Evolutionary conservation across 2,329 filamentous ascomycete species (phyloP).

Genomic region (Ustilaginoidea virens): DNA sequence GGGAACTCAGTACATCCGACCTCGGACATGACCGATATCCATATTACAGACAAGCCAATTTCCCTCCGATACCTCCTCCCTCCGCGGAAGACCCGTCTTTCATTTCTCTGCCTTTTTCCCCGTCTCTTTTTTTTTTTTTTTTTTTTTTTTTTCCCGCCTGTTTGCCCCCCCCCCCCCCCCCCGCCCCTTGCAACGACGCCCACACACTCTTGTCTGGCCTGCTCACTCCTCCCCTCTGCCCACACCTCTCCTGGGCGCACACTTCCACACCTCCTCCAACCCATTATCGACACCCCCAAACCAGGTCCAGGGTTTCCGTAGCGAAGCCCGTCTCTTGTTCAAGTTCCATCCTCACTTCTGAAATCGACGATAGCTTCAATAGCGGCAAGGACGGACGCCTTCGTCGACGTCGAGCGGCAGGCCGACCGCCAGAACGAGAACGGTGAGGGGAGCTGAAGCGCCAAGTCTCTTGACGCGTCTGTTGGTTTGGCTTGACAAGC

Average conservation of each 20-base stretch:
- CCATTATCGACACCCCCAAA: constrained; percentile 26
- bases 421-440: constrained; percentile 1
- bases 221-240: constrained; percentile 13
- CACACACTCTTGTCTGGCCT: constrained; percentile 6
- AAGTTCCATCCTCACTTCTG: constrained; percentile 4
- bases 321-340: constrained; percentile 7
- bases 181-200: constrained; percentile 4
- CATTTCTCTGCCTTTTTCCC: neutral
- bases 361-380: constrained; percentile 4
- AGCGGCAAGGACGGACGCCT: constrained; percentile 2
- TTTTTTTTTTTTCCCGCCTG: constrained; percentile 6
- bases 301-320: constrained; percentile 14
- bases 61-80: neutral
- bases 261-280: constrained; percentile 23
- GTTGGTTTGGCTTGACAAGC: constrained; percentile 1
- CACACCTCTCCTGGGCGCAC: constrained; percentile 19
- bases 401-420: constrained; percentile 3
- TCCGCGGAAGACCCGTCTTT: neutral
- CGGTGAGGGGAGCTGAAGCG: constrained; percentile 3
- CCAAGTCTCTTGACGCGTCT: constrained; percentile 3
- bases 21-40: no score
- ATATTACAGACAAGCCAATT: no score
- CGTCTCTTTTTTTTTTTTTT: neutral
- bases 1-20: no score
- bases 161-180: no score